Percentiles rank a stretch among this genome's conserved stretches.
Conservation (phyloP, 352 stramenopile genomes). For the Pythium dissimile region DNA sequence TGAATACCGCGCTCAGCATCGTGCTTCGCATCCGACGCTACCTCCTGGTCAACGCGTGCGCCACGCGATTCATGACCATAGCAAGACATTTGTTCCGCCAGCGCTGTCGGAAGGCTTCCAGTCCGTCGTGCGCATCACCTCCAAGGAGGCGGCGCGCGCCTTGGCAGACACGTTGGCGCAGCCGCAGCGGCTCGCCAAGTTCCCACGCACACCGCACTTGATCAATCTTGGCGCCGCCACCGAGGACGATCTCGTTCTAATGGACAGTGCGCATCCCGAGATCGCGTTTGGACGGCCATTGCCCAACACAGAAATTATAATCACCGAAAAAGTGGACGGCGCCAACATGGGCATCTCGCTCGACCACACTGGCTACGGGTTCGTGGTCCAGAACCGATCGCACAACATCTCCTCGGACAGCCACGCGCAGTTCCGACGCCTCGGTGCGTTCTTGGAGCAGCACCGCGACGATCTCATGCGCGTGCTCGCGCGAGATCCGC, state of each 20-base stretch:
- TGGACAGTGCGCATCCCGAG: conserved; percentile 12
- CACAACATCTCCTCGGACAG: conserved; percentile 58
- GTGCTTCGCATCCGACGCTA: conserved; percentile 39
- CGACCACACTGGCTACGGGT: conserved; percentile 30
- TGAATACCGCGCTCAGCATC: conserved; percentile 41
- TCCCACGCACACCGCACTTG: conserved; percentile 57
- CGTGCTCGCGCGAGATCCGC: conserved; percentile 39
- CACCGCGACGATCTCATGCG: conserved; percentile 38
- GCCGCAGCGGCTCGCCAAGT: conserved; percentile 49
- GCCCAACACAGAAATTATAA: conserved; percentile 33
- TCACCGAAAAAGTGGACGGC: conserved; percentile 85
- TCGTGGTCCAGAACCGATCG: conserved; percentile 77
- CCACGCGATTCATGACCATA: conserved; percentile 41
- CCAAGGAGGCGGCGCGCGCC: conserved; percentile 34
- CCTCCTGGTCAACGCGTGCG: conserved; percentile 38
- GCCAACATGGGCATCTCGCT: conserved; percentile 83
- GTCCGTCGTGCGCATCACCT: conserved; percentile 48
- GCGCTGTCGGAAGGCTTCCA: conserved; percentile 45
- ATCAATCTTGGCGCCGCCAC: conserved; percentile 55
- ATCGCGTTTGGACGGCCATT: conserved; percentile 10
- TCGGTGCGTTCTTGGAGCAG: conserved; percentile 53
- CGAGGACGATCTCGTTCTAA: conserved; percentile 47
- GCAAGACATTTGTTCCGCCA: conserved; percentile 34
- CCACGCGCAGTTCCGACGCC: conserved; percentile 59
- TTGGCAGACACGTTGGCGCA: conserved; percentile 33